Conservation (phyloP, 345 rosid species). For the Syzygium aqueum region DNA sequence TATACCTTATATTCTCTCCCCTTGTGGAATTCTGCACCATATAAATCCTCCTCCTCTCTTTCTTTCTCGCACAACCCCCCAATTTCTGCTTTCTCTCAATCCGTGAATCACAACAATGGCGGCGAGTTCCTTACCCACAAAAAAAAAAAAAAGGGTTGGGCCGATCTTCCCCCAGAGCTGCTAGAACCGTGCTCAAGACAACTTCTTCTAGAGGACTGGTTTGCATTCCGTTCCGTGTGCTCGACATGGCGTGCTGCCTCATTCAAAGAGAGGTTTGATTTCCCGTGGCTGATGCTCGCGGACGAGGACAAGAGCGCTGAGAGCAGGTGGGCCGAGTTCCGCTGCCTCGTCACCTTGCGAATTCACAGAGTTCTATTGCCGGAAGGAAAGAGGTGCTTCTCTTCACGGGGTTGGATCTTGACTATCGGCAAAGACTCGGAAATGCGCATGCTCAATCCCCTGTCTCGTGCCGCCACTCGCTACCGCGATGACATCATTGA, state of each 20-base stretch:
- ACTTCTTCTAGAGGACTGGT: not conserved
- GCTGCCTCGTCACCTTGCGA: not conserved
- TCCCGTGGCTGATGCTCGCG: not conserved
- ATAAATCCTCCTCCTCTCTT: not conserved
- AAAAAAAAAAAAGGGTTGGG: too few species aligned
- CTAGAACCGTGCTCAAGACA: not conserved
- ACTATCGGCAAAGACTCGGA: not conserved
- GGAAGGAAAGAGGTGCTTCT: not conserved
- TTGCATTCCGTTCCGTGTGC: not conserved
- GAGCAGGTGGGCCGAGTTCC: not conserved
- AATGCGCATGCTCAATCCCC: not conserved
- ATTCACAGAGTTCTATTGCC: not conserved
- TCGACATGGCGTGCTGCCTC: not conserved
- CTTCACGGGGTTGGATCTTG: not conserved
- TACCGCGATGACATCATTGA: not conserved
- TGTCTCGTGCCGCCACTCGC: not conserved
- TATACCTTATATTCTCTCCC: not conserved
- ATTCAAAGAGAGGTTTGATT: not conserved
- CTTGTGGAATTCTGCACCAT: not conserved
- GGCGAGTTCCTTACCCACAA: too few species aligned
- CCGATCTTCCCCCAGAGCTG: not conserved
- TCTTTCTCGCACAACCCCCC: not conserved
- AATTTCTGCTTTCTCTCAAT: not conserved
- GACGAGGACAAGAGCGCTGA: not conserved
- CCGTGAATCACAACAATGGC: not conserved